Base-by-base conservation (phyloP, 2,329 filamentous ascomycete species). In the Cladobotryum protrusum region DNA sequence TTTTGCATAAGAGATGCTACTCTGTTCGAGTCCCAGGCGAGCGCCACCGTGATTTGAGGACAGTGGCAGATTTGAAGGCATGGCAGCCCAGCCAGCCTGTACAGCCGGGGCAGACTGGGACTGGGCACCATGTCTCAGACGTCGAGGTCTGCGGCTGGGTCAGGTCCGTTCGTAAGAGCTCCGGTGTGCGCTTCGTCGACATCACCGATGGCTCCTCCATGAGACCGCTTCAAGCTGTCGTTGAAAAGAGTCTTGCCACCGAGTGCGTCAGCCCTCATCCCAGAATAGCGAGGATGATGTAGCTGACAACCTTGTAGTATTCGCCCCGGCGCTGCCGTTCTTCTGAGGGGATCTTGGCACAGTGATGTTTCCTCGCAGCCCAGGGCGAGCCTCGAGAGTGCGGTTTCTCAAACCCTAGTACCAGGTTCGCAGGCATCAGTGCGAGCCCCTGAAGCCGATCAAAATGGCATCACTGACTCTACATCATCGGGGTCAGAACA, bases 161-260 rank as follows among this genome's bases (percentile, higher is more conserved):
- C 49, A 82, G 88, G 55, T 92, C 89, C 4, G 84, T 96, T 53
- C 81, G 92, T 54, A 87, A 89, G 66, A 90, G 95, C 74, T 95
- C 96, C 66, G 79, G 79, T 18, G 76, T 86, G 52, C 84, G 86
- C 5, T 97, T 99, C 70, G 85, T 91, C 47, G 81, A 89, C 52
- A 75, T 97, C 47, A 85, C 86, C 11, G 93, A 99, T 73, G 93
- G 93, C 41, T 95, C 90, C 12, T 89, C 87, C 39, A 74, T 88
- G 57, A 75, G 84, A 54, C 76, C 88, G 24, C 67, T 97, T 49
- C 93, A 99, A 71, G 89, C 86, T 42, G 82, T 96, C 43, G 72
- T 96, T 58, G 81, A 81, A 48, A 85, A 87, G 56, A 75, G 79
- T 43, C 76, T 89, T 63, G 83, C 86, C 57, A 76, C 83, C 68